Conservation (phyloP, 139 green algal species). For the Coccomyxa sp. region DNA sequence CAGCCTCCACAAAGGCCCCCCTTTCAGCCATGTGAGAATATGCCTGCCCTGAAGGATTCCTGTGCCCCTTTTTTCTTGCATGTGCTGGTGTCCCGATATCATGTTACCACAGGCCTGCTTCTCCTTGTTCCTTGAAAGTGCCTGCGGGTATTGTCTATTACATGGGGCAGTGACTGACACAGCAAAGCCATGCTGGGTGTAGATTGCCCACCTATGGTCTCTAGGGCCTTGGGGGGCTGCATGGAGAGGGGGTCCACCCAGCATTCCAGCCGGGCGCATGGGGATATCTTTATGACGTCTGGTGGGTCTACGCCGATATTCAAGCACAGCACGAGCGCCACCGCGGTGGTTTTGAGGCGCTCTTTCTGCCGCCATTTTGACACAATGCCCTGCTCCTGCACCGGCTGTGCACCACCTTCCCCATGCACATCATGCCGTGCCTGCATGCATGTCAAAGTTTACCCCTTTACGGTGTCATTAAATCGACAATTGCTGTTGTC, state of each 20-base stretch:
- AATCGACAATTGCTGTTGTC: background rate
- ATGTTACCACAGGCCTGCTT: no score
- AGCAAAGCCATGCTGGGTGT: no score
- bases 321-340: conserved; percentile 95
- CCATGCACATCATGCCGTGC: conserved; percentile 13
- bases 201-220: conserved; percentile 76
- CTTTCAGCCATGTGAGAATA: no score
- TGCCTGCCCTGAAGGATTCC: no score
- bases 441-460: conserved; percentile 2
- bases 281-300: conserved; percentile 96
- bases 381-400: conserved; percentile 15
- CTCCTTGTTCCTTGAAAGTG: no score
- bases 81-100: no score
- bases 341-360: conserved; percentile 85
- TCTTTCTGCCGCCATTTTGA: conserved; percentile 84
- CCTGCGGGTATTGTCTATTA: no score
- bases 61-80: no score
- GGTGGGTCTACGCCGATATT: conserved; percentile 99
- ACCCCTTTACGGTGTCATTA: background rate
- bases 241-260: conserved; percentile 94
- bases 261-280: conserved; percentile 92
- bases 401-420: conserved; percentile 4
- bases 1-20: no score
- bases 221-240: conserved; percentile 88
- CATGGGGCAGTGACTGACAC: no score